These are phyloP conservation scores for Backusella sp. DNA, from an alignment of 192 early-diverging fungal species.

Conservation along the genomic window DNA sequence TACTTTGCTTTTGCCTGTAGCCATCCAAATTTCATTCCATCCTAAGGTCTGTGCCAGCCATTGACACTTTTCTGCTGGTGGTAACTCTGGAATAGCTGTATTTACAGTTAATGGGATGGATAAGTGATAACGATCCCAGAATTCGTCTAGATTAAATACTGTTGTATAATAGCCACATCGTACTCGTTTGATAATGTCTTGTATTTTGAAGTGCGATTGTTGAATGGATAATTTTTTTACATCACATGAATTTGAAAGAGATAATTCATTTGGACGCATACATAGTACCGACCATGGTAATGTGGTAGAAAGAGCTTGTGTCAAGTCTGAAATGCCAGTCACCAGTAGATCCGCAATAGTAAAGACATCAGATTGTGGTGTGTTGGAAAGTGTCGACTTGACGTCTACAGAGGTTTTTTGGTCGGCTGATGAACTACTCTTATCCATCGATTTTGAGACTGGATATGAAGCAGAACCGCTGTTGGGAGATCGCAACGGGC, in stretches of 20 bases:
- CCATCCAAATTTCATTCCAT: conserved; percentile 24
- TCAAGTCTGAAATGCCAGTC: conserved; percentile 10
- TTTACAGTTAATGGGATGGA: conserved; percentile 39
- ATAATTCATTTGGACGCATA: conserved; percentile 67
- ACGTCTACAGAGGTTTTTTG: conserved; percentile 1
- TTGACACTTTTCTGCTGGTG: conserved; percentile 35
- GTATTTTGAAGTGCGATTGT: conserved; percentile 61
- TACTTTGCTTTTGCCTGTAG: conserved; percentile 5
- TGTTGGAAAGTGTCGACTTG: not conserved
- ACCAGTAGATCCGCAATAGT: conserved; percentile 17
- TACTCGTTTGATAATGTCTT: conserved; percentile 62
- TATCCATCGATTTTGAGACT: not conserved
- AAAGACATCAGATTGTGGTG: conserved; percentile 9
- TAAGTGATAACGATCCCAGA: conserved; percentile 70
- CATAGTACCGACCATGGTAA: conserved; percentile 78
- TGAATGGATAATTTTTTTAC: conserved; percentile 64
- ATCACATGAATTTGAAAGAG: conserved; percentile 64
- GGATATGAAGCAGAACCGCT: not conserved
- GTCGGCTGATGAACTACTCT: not conserved
- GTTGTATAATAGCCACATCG: conserved; percentile 70
- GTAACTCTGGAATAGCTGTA: conserved; percentile 19
- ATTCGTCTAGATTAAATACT: conserved; percentile 71
- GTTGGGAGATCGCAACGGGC: not conserved
- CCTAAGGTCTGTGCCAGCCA: conserved; percentile 20
- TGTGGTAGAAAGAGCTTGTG: conserved; percentile 34